Evolutionary conservation across 108 stramenopile species (phyloP).

Genomic region (Mediolabrus comicus): DNA sequence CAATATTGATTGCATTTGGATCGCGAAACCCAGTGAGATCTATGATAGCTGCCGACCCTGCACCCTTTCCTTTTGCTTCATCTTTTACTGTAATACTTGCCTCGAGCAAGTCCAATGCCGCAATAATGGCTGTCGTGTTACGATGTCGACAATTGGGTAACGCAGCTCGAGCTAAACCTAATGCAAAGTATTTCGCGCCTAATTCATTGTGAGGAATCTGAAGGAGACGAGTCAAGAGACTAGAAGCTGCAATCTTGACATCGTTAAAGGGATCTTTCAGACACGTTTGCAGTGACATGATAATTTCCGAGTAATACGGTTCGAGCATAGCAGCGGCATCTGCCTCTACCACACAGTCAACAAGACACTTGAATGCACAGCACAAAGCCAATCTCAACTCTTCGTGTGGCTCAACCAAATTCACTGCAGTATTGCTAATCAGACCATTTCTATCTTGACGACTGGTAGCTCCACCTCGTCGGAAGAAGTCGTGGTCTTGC

Average conservation of each 20-base stretch:
- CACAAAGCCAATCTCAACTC: constrained; percentile 53
- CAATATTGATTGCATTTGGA: constrained; percentile 74
- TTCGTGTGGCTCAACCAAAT: constrained; percentile 53
- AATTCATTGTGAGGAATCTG: constrained; percentile 43
- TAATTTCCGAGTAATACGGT: constrained; percentile 57
- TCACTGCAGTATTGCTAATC: constrained; percentile 6
- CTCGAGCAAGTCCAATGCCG: constrained; percentile 46
- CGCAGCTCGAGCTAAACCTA: constrained; percentile 47
- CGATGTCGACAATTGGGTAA: constrained; percentile 48
- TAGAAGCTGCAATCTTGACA: constrained; percentile 35
- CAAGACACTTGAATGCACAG: constrained; percentile 29
- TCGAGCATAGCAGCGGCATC: constrained; percentile 27
- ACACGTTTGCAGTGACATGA: constrained; percentile 46
- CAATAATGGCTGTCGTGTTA: constrained; percentile 51
- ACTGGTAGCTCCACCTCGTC: constrained; percentile 53
- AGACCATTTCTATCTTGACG: constrained; percentile 50
- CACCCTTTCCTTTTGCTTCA: constrained; percentile 62
- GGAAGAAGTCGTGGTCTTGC: constrained; percentile 51
- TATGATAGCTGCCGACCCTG: constrained; percentile 70
- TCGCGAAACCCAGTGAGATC: constrained; percentile 80
- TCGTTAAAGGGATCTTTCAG: constrained; percentile 55
- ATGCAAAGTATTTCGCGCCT: constrained; percentile 51
- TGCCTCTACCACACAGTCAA: constrained; percentile 18
- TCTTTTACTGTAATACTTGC: constrained; percentile 50
- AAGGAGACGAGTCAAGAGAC: constrained; percentile 32